Evolutionary conservation across 768 basidiomycete genomes (phyloP).

Genomic region (Ramaria rubella): DNA sequence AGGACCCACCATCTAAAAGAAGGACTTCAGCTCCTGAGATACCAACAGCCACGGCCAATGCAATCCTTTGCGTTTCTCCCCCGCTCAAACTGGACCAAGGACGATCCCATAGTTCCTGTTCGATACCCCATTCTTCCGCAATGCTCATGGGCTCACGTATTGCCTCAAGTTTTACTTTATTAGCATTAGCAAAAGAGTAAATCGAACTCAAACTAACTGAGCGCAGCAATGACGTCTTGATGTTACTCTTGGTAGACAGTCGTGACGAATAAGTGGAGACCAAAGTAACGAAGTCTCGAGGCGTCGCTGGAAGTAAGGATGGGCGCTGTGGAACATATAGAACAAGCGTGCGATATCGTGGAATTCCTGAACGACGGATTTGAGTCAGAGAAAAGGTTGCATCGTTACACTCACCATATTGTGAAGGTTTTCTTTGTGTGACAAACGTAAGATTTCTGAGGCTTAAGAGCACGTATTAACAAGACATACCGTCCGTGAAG

Average conservation of each 20-base stretch:
- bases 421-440: slow-evolving; percentile 15
- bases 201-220: slow-evolving; percentile 20
- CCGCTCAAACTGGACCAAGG: slow-evolving; percentile 78
- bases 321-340: slow-evolving; percentile 87
- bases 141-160: slow-evolving; percentile 39
- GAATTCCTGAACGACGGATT: slow-evolving; percentile 46
- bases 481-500: slow-evolving; percentile 63
- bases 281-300: slow-evolving; percentile 59
- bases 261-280: slow-evolving; percentile 48
- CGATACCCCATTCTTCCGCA: slow-evolving; percentile 60
- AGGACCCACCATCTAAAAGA: slow-evolving; percentile 63
- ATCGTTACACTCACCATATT: slow-evolving; percentile 15
- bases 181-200: slow-evolving; percentile 2
- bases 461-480: no score
- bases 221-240: slow-evolving; percentile 19
- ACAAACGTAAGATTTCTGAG: neutral
- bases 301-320: slow-evolving; percentile 77
- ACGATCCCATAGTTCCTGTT: slow-evolving; percentile 65
- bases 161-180: neutral
- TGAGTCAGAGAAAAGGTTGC: neutral
- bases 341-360: slow-evolving; percentile 69
- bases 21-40: slow-evolving; percentile 72
- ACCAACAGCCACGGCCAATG: slow-evolving; percentile 67
- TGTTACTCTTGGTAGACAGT: slow-evolving; percentile 23
- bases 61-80: slow-evolving; percentile 81